Evolutionary conservation across 225 moss, liverwort and hornwort genomes (phyloP).

Genomic region (Ulota crispa): DNA sequence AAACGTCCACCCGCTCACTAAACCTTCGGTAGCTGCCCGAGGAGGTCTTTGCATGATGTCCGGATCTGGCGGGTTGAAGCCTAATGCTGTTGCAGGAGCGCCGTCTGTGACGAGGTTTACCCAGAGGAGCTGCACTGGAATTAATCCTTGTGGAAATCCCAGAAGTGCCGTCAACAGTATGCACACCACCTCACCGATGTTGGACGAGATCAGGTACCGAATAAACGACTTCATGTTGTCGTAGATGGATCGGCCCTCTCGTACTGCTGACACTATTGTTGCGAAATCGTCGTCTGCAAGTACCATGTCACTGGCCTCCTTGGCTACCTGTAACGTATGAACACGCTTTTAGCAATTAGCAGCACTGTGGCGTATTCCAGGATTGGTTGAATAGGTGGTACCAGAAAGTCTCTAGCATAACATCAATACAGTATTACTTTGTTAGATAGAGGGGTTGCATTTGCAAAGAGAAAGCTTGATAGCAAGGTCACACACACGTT

Average conservation of each 20-base stretch:
- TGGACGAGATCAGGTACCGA: constrained; percentile 69
- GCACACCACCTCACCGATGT: constrained; percentile 69
- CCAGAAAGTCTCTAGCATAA: neutral
- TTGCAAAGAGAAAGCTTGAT: neutral
- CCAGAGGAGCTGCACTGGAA: constrained; percentile 72
- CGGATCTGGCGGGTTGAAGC: constrained; percentile 60
- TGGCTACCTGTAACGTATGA: constrained; percentile 49
- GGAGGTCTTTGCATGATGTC: constrained; percentile 63
- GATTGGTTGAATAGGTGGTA: neutral
- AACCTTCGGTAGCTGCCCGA: constrained; percentile 38
- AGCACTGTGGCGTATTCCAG: neutral
- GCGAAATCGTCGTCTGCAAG: constrained; percentile 74
- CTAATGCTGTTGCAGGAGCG: constrained; percentile 65
- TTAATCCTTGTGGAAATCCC: constrained; percentile 57
- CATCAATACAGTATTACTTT: neutral
- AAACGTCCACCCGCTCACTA: constrained; percentile 55
- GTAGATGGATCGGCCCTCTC: constrained; percentile 67
- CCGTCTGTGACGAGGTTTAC: constrained; percentile 74
- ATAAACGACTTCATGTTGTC: constrained; percentile 77
- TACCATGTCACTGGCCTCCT: constrained; percentile 71
- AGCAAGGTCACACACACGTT: neutral
- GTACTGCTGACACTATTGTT: constrained; percentile 55
- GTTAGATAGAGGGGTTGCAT: neutral
- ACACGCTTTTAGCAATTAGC: constrained; percentile 1
- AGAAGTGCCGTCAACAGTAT: constrained; percentile 52